phyloP scores from a whole-genome alignment of 306 rosid species.

The Begonia loranthoides region DNA sequence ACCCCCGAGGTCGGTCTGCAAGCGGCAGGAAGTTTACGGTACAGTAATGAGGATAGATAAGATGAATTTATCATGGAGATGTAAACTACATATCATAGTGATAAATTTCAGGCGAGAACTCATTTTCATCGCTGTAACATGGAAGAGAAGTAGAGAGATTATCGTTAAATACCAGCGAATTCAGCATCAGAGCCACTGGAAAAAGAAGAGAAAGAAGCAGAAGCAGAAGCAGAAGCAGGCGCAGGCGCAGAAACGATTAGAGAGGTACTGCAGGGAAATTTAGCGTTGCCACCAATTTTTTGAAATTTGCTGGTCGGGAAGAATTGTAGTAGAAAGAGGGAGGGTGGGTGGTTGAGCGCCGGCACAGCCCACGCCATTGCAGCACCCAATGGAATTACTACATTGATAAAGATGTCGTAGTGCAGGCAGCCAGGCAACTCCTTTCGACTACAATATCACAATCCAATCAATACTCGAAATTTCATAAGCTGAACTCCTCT shows the following conservation, averaged over 20 bases:
- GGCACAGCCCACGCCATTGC: not conserved
- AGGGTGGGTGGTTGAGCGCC: not conserved
- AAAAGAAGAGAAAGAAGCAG: slow-evolving; percentile 47
- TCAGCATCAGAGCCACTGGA: slow-evolving; percentile 47
- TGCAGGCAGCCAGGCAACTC: too few species aligned
- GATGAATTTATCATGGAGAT: too few species aligned
- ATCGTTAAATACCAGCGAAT: slow-evolving; percentile 28
- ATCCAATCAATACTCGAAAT: too few species aligned
- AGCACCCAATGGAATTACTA: too few species aligned
- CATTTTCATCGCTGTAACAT: not conserved
- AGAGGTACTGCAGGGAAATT: slow-evolving; percentile 6
- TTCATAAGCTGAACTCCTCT: too few species aligned
- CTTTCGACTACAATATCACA: too few species aligned
- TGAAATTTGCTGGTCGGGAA: not conserved
- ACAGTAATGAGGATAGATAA: not conserved
- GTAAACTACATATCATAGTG: too few species aligned
- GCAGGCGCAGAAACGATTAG: slow-evolving; percentile 6
- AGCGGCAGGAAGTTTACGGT: not conserved
- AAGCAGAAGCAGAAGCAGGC: slow-evolving; percentile 19
- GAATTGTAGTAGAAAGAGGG: not conserved
- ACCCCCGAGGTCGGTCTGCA: too few species aligned
- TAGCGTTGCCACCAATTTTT: not conserved
- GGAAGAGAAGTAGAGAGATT: not conserved
- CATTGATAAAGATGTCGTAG: too few species aligned
- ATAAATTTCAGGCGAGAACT: not conserved